Evolutionary conservation across 805 yeast species (phyloP).

Genomic region (Ogataea paradorogensis): DNA sequence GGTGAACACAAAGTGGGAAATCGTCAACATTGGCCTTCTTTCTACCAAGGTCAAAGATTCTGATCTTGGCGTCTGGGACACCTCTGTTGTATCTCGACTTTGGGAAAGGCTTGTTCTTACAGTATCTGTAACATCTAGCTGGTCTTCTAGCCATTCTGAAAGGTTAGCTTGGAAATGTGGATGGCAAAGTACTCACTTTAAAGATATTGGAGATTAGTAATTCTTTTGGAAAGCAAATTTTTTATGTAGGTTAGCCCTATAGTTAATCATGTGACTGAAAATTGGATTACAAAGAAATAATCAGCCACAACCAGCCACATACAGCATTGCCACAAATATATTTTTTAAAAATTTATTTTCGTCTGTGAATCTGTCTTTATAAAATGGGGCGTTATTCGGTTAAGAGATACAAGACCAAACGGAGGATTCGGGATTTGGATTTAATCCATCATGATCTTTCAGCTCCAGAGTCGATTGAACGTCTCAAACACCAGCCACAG

Average conservation of each 20-base stretch:
- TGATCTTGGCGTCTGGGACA: constrained; percentile 99
- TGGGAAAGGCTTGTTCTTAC: constrained; percentile 99
- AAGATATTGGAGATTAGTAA: constrained; percentile 10
- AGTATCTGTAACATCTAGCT: constrained; percentile 99
- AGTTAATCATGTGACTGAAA: constrained; percentile 4
- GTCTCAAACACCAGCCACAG: constrained; percentile 73
- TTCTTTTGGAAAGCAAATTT: constrained; percentile 5
- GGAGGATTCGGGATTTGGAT: constrained; percentile 83
- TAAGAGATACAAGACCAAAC: constrained; percentile 82
- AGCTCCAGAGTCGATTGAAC: constrained; percentile 56
- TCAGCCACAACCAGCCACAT: constrained; percentile 2
- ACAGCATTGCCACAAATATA: constrained; percentile 2
- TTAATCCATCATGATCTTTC: constrained; percentile 74
- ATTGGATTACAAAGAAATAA: too few relatives aligned
- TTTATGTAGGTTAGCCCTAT: constrained; percentile 6
- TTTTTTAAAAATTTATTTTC: constrained; percentile 1
- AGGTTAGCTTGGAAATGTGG: constrained; percentile 10
- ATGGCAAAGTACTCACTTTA: constrained; percentile 7
- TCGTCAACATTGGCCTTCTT: constrained; percentile 99
- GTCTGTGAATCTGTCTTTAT: too few relatives aligned
- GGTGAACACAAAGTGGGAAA: constrained; percentile 99
- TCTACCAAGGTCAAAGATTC: constrained; percentile 99
- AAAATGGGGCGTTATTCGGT: constrained; percentile 85
- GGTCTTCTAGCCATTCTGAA: constrained; percentile 99
- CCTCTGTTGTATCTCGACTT: constrained; percentile 99